phyloP scores from a whole-genome alignment of 1,284 basidiomycete genomes.

The Phellopilus nigrolimitatus region DNA sequence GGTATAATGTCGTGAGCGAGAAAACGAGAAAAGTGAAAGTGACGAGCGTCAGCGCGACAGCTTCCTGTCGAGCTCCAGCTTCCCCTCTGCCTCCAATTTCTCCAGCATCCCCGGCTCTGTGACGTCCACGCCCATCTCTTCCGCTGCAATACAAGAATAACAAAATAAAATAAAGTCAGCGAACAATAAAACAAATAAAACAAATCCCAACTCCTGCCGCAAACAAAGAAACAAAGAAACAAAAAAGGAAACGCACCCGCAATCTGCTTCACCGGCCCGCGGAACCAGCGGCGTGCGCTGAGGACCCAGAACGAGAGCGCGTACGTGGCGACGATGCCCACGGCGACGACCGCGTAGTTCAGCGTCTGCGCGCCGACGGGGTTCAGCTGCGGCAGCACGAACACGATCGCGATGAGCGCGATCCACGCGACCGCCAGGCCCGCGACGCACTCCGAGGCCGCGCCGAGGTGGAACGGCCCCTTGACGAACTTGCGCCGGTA shows the following conservation, averaged over 20 bases:
- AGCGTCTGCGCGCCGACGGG: conserved; percentile 66
- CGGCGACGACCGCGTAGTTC: conserved; percentile 70
- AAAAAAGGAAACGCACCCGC: conserved; percentile 36
- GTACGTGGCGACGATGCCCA: conserved; percentile 62
- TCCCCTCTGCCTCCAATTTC: conserved; percentile 23
- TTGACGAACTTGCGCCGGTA: conserved; percentile 54
- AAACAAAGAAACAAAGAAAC: not conserved
- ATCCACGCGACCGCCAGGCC: conserved; percentile 54
- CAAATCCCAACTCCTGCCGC: too few species aligned
- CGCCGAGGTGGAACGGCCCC: conserved; percentile 69
- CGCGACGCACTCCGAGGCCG: conserved; percentile 55
- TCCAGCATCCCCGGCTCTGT: conserved; percentile 35
- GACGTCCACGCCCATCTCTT: conserved; percentile 44
- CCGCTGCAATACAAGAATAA: conserved; percentile 30
- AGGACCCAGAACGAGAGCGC: conserved; percentile 61
- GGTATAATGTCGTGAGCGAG: too few species aligned
- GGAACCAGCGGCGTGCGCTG: conserved; percentile 67
- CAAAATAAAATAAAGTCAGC: too few species aligned
- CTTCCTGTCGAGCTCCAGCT: conserved; percentile 9
- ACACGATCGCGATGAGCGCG: conserved; percentile 57
- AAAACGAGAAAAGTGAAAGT: too few species aligned
- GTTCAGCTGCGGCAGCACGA: conserved; percentile 62
- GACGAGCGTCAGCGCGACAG: too few species aligned
- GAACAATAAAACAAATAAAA: not conserved
- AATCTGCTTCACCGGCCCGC: conserved; percentile 62